phyloP scores from a whole-genome alignment of 78 protist genomes.

The Planoprotostelium fungivorum region DNA sequence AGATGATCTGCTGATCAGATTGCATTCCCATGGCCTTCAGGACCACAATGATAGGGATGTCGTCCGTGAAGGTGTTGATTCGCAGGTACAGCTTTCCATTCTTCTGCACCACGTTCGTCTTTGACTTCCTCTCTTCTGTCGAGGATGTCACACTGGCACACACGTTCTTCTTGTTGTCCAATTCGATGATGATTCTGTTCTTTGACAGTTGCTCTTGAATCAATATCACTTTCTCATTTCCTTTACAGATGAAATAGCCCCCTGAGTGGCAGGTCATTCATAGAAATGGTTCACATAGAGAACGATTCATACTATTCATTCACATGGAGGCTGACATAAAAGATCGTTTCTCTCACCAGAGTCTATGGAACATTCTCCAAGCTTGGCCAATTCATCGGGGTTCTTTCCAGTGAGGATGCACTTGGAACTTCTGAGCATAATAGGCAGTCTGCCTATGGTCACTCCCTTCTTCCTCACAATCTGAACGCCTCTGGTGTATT shows the following conservation, averaged over 20 bases:
- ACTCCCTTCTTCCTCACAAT: constrained; percentile 32
- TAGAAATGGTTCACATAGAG: no score
- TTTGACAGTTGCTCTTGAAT: constrained; percentile 98
- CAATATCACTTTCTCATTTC: constrained; percentile 91
- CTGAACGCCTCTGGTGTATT: constrained; percentile 76
- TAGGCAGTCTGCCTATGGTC: constrained; percentile 94
- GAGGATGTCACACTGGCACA: constrained; percentile 69
- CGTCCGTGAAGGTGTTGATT: constrained; percentile 86
- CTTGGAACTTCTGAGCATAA: constrained; percentile 91
- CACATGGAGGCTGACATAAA: not conserved
- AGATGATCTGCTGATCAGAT: constrained; percentile 1
- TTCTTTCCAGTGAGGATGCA: constrained; percentile 79
- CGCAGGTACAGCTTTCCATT: constrained; percentile 71
- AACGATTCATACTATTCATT: no score
- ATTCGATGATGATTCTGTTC: constrained; percentile 93
- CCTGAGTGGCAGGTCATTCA: no score
- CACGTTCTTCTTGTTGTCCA: constrained; percentile 68
- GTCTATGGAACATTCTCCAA: constrained; percentile 96
- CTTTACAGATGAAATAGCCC: constrained; percentile 85
- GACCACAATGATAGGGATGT: constrained; percentile 88
- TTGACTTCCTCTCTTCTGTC: constrained; percentile 88
- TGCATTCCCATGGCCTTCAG: constrained; percentile 66
- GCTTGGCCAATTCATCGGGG: constrained; percentile 72
- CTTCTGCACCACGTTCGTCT: constrained; percentile 70
- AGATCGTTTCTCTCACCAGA: constrained; percentile 70